A percentile compares a stretch with the other conserved stretches of the same genome.
phyloP scores from a whole-genome alignment of 1,284 basidiomycete species.

The Trametes polyzona region DNA sequence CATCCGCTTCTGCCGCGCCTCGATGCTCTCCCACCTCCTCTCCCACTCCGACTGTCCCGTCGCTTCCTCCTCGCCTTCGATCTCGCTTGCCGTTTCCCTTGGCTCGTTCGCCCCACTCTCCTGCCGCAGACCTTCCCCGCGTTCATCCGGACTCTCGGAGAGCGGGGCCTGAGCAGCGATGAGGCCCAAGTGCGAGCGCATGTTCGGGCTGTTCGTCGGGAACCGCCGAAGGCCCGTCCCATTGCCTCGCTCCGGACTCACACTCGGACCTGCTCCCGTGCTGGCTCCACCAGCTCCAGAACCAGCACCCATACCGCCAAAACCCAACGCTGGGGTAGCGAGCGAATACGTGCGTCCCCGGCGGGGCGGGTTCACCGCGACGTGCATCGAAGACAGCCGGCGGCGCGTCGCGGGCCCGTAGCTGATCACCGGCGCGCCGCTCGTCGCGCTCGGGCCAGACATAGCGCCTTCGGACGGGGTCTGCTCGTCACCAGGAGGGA shows the following conservation, averaged over 20 bases:
- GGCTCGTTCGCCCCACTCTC: conserved; percentile 41
- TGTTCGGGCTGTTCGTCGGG: conserved; percentile 27
- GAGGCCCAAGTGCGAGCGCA: conserved; percentile 20
- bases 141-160: conserved; percentile 39
- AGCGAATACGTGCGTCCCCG: conserved; percentile 16
- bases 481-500: conserved; percentile 38
- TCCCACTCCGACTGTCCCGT: conserved; percentile 37
- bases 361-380: conserved; percentile 19
- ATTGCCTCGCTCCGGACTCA: conserved; percentile 5
- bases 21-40: conserved; percentile 58
- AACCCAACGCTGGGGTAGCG: background rate
- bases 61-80: conserved; percentile 41
- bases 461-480: conserved; percentile 15
- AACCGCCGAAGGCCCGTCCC: conserved; percentile 26
- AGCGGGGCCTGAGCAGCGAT: conserved; percentile 28
- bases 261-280: background rate
- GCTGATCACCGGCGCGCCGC: conserved; percentile 41
- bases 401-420: conserved; percentile 65
- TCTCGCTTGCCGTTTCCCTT: conserved; percentile 46
- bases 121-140: conserved; percentile 37
- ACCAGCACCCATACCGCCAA: background rate
- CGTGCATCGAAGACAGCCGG: conserved; percentile 51
- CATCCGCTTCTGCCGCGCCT: conserved; percentile 65
- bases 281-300: background rate
- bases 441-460: background rate